A percentile compares a stretch with the other conserved stretches of the same genome.
phyloP scores from a whole-genome alignment of 140 eudicot species.

The Cichorium intybus region DNA sequence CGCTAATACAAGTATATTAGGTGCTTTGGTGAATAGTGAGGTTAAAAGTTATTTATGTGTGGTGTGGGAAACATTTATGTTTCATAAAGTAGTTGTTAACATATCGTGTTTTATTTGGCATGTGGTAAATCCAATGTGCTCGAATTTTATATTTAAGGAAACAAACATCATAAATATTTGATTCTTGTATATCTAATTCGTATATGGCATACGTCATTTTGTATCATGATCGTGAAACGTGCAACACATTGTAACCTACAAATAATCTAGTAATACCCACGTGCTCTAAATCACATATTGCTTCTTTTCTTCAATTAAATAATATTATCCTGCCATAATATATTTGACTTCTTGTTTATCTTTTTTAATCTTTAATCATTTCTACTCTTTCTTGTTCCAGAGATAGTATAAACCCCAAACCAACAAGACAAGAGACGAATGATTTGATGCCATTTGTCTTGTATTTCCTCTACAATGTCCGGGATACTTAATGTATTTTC shows the following conservation, averaged over 20 bases:
- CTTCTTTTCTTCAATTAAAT: neutral
- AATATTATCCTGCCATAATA: neutral
- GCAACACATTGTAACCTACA: slow-evolving; percentile 7
- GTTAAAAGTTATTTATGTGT: neutral
- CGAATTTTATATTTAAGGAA: neutral
- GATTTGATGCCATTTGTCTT: slow-evolving; percentile 39
- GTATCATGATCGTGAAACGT: neutral
- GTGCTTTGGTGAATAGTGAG: slow-evolving; percentile 1
- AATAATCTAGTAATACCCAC: slow-evolving; percentile 9
- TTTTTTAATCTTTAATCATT: slow-evolving; percentile 1
- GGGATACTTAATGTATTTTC: slow-evolving; percentile 60
- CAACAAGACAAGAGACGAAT: slow-evolving; percentile 26
- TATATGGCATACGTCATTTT: slow-evolving; percentile 11
- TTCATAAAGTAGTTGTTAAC: neutral
- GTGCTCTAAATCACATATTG: neutral
- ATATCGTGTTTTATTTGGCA: neutral
- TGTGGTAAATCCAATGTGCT: neutral
- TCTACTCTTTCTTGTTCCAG: slow-evolving; percentile 17
- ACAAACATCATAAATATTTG: neutral
- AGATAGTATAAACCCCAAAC: slow-evolving; percentile 11
- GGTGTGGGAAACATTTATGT: neutral
- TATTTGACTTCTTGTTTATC: neutral
- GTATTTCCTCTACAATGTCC: slow-evolving; percentile 47
- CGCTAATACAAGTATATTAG: neutral
- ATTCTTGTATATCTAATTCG: slow-evolving; percentile 5